phyloP scores from a whole-genome alignment of 1,284 basidiomycete species.

The Laetiporus sulphureus region DNA sequence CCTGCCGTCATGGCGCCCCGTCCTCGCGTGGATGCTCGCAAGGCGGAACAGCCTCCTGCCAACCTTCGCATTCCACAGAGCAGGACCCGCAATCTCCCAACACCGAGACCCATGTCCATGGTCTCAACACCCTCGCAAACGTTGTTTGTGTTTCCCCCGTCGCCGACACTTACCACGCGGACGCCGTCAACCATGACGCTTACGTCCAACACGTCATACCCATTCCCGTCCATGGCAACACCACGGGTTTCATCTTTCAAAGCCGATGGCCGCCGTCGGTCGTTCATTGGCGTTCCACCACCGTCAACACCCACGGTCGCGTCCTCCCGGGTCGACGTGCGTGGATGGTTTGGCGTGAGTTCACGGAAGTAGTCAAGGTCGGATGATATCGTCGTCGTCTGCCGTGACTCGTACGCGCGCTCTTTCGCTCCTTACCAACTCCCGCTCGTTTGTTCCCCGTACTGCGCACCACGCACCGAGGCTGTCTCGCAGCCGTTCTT shows the following conservation, averaged over 20 bases:
- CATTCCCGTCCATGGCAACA: conserved; percentile 56
- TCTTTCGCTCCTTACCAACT: conserved; percentile 4
- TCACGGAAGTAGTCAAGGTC: conserved; percentile 7
- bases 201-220: conserved; percentile 50
- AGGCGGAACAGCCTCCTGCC: conserved; percentile 47
- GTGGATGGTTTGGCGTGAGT: conserved; percentile 48
- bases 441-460: conserved; percentile 15
- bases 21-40: conserved; percentile 44
- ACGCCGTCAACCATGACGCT: conserved; percentile 72
- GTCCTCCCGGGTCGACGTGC: conserved; percentile 73
- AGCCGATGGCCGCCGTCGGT: conserved; percentile 57
- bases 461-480: too few relatives aligned
- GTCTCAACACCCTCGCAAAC: conserved; percentile 55
- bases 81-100: conserved; percentile 10
- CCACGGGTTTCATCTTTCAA: conserved; percentile 60
- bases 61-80: conserved; percentile 30
- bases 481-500: too few relatives aligned
- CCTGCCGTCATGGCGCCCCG: conserved; percentile 34
- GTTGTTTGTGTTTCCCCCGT: conserved; percentile 78
- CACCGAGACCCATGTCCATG: conserved; percentile 18
- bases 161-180: conserved; percentile 54
- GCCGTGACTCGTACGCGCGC: too few relatives aligned
- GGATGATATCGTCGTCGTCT: too few relatives aligned
- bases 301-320: conserved; percentile 74
- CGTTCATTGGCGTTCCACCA: conserved; percentile 62